Evolutionary conservation across 352 stramenopile genomes (phyloP), one percentile per base, ranked within the genome.

Genomic region (Globisporangium alternatum): DNA sequence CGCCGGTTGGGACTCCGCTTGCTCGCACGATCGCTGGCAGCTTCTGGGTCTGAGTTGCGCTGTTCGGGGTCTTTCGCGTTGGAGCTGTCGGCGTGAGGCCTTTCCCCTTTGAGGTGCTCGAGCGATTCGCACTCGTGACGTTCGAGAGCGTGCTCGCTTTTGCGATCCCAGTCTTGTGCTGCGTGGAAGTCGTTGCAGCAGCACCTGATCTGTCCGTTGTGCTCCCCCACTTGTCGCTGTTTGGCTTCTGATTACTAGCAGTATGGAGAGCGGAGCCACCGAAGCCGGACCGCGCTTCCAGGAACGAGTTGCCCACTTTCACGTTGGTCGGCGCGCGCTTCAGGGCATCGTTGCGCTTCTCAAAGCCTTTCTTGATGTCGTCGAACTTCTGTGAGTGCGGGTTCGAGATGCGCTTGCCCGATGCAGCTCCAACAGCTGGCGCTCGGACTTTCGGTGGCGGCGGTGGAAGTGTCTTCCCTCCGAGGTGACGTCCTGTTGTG

Each of bases 331-430:
- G 70, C 6, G 66, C 53, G 9, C 75, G 72, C 53, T 81, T 75
- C 22, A 90, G 72, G 1, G 68, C 64, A 56, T 90, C 78, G 57
- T 77, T 83, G 52, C 81, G 81, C 31, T 77, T 77, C 12, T 77
- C 73, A 56, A 83, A 89, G 3, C 74, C 70, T 37, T 80, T 85
- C 62, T 84, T 88, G 39, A 91, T 76, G 53, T 86, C 74, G 56
- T 91, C 80, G 21, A 91, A 80, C 39, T 83, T 82, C 52, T 91
- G 81, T 5, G 83, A 62, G 47, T 89, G 78, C 5, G 75, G 45
- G 44, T 91, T 89, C 4, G 74, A 64, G 33, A 87, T 81, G 28
- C 74, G 74, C 51, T 86, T 86, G 1, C 81, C 78, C 1, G 78
- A 81, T 0, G 81, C 80, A 12, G 80, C 81, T 19, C 80, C 81